These are phyloP conservation scores for Colletotrichum eremochloae DNA, from an alignment of 2,329 filamentous ascomycete species.

Conservation along the genomic window DNA sequence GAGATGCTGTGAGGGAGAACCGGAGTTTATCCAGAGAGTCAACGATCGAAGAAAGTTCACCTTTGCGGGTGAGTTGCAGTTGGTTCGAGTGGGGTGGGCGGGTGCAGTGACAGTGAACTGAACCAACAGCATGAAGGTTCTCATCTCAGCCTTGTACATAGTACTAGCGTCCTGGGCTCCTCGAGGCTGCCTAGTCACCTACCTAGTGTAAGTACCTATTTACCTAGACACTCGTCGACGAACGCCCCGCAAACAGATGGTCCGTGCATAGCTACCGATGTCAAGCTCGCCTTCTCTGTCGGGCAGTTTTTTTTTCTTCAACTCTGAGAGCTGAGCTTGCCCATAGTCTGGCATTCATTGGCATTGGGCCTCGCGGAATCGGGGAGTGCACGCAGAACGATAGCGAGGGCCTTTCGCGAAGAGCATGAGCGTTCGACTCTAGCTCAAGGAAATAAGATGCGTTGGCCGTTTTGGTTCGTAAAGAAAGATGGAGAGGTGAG, in stretches of 20 bases:
- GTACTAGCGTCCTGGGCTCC: slow-evolving; percentile 20
- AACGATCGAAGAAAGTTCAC: slow-evolving; percentile 22
- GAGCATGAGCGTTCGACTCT: neutral
- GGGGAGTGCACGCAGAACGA: neutral
- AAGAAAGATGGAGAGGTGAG: neutral
- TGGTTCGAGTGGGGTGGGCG: slow-evolving; percentile 35
- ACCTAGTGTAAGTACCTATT: no score
- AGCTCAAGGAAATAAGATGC: neutral
- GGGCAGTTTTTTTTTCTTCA: neutral
- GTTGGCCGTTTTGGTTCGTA: neutral
- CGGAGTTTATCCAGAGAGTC: neutral
- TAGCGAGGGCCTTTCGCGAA: neutral
- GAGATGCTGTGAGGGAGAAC: neutral
- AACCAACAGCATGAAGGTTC: slow-evolving; percentile 33
- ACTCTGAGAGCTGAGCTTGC: neutral
- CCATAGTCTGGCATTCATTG: neutral
- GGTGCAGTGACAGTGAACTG: slow-evolving; percentile 7
- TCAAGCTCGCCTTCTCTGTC: neutral
- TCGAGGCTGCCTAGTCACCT: slow-evolving; percentile 23
- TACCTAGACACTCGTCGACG: slow-evolving; percentile 5
- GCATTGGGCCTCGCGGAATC: neutral
- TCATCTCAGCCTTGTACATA: slow-evolving; percentile 35
- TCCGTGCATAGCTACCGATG: slow-evolving; percentile 5
- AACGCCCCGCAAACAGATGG: slow-evolving; percentile 34
- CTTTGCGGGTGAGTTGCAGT: slow-evolving; percentile 26